These are phyloP conservation scores for Batkoa obscura DNA, from an alignment of 371 early-diverging fungal genomes.

Conservation along the genomic window DNA sequence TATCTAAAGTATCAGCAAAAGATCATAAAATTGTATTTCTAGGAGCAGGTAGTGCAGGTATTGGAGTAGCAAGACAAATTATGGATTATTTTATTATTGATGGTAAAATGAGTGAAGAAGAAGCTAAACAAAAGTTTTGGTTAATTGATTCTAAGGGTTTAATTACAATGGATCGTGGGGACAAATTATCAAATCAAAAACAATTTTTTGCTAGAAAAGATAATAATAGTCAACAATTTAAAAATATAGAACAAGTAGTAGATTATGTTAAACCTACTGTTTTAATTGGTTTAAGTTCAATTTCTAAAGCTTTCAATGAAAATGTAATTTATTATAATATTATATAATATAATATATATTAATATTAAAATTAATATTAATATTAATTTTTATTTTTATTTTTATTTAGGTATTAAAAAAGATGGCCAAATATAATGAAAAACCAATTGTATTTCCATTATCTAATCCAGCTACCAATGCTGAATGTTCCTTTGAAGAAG, in stretches of 20 bases:
- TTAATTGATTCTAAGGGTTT: constrained; percentile 73
- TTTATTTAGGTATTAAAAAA: constrained; percentile 16
- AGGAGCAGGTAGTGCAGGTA: constrained; percentile 75
- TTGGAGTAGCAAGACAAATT: constrained; percentile 76
- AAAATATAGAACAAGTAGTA: constrained; percentile 40
- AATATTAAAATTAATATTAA: not conserved
- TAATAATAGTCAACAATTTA: constrained; percentile 48
- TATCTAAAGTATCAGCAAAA: constrained; percentile 29
- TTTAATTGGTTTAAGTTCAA: constrained; percentile 49
- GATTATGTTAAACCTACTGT: constrained; percentile 57
- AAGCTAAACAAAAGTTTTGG: constrained; percentile 60
- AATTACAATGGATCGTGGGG: constrained; percentile 65
- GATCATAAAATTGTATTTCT: constrained; percentile 74
- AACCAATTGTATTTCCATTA: constrained; percentile 81
- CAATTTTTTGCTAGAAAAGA: constrained; percentile 56
- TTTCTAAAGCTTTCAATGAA: not conserved
- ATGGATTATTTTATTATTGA: constrained; percentile 47
- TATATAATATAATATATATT: not conserved
- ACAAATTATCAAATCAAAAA: constrained; percentile 64
- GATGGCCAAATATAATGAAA: constrained; percentile 51
- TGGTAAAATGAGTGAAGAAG: constrained; percentile 38
- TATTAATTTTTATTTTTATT: not conserved
- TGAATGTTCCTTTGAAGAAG: constrained; percentile 79
- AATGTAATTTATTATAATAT: not conserved
- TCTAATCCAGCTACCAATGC: constrained; percentile 76